Conservation (phyloP, 2,329 filamentous ascomycete genomes). For the Fusarium drepaniforme region DNA sequence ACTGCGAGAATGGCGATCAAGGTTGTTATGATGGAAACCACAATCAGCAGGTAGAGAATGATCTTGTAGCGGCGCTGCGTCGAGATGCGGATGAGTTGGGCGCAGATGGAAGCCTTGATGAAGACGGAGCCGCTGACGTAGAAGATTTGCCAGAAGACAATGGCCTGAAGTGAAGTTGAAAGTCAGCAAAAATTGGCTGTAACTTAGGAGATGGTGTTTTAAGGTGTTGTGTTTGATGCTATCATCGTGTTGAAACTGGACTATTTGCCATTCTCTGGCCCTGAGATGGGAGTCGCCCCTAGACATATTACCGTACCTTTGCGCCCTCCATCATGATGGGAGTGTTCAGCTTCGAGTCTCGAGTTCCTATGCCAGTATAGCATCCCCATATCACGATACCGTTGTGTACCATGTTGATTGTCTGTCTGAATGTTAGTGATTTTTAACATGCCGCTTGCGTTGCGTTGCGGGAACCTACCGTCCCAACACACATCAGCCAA, state of each 20-base stretch:
- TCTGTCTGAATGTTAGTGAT: not conserved
- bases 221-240: not conserved
- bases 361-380: slow-evolving; percentile 6
- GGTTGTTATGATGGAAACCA: not conserved
- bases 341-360: not conserved
- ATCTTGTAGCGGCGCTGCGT: not conserved
- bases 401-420: slow-evolving; percentile 19
- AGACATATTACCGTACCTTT: not conserved
- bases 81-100: slow-evolving; percentile 13
- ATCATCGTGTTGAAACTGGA: not conserved
- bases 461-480: not conserved
- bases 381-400: slow-evolving; percentile 12
- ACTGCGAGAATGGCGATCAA: not conserved
- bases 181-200: not conserved
- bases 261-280: not conserved
- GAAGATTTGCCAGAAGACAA: slow-evolving; percentile 18
- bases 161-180: not conserved
- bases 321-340: slow-evolving; percentile 11
- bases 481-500: slow-evolving; percentile 20
- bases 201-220: not conserved
- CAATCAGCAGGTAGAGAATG: not conserved
- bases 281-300: not conserved
- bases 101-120: slow-evolving; percentile 23
- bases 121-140: slow-evolving; percentile 10
- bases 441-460: not conserved